phyloP scores from a whole-genome alignment of 176 grass and related monocot species.

The Carex kokanica region DNA sequence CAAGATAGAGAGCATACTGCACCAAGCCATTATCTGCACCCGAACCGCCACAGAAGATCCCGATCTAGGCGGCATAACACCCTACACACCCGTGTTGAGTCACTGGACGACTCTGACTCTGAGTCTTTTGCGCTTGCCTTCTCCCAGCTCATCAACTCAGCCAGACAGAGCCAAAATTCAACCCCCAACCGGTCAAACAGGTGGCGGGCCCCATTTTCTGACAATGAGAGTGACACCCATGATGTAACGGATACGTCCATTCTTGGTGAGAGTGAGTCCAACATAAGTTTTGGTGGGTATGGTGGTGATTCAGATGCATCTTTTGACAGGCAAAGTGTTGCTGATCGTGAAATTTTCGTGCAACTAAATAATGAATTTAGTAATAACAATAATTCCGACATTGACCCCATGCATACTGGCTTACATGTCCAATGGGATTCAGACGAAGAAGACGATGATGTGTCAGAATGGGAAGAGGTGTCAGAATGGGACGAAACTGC shows the following conservation, averaged over 20 bases:
- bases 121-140: conserved; percentile 59
- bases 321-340: conserved; percentile 39
- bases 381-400: conserved; percentile 61
- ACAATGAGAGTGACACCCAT: conserved; percentile 68
- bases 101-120: conserved; percentile 39
- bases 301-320: conserved; percentile 76
- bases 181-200: conserved; percentile 49
- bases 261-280: conserved; percentile 67
- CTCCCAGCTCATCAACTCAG: conserved; percentile 62
- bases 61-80: conserved; percentile 27
- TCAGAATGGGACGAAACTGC: conserved; percentile 52
- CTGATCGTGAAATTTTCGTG: conserved; percentile 44
- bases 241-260: conserved; percentile 40
- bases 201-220: conserved; percentile 34
- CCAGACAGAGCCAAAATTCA: conserved; percentile 52
- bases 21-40: neutral
- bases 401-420: conserved; percentile 82
- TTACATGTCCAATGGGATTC: conserved; percentile 57
- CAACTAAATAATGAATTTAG: conserved; percentile 50
- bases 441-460: conserved; percentile 48
- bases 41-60: conserved; percentile 20
- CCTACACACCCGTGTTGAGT: conserved; percentile 31
- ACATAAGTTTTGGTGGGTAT: conserved; percentile 60
- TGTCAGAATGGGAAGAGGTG: conserved; percentile 37
- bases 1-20: conserved; percentile 30